Evolutionary conservation across 208 protist genomes (phyloP), one percentile per base, ranked within the genome.

Genomic region (Leishmania arabica): DNA sequence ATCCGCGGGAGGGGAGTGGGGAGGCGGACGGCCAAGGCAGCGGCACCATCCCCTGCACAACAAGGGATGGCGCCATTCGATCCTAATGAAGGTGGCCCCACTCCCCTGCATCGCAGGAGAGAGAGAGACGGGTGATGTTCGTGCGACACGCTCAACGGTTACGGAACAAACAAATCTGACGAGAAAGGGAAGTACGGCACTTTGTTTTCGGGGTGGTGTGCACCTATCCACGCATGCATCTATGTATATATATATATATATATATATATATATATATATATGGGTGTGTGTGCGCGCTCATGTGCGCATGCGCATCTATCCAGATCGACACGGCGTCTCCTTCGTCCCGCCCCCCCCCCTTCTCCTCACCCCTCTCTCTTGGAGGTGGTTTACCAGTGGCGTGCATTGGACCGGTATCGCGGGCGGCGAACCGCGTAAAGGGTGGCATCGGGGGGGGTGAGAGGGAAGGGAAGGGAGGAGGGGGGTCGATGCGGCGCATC

Each of bases 291-390:
- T 34, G 21, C 72, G 54, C 64, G 54, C 64, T 24, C 78, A 31
- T 78, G 62, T 65, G 68, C 78, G 49, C 70, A 51, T 84, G 64
- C 62, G 31, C 62, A 45, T 72, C 24, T 27, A 15, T 47, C 7
- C 19, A 47, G 17, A 34, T 19, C 21, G 0, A 19, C n/a, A 65
- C 27, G 21, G 60, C 11, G 37, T 11, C 27, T 65, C 15, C 27
- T 8, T 24, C n/a, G 62, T 66, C 34, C 62, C 62, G 5, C 37
- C 40, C 2, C 17, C 37, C 0, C 40, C 17, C 17, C 34, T 37
- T 4, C 37, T 0, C 40, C 19, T 3, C 31, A 4, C 11, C 9
- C 9, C 37, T 37, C 31, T n/a, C 65, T n/a, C 17, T 8, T 27
- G 17, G 0, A 27, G 11, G 1, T 27, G 34, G 17, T 42, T 19